Conservation (phyloP, 495 filamentous ascomycete species). For the Podospora pseudocomata region DNA sequence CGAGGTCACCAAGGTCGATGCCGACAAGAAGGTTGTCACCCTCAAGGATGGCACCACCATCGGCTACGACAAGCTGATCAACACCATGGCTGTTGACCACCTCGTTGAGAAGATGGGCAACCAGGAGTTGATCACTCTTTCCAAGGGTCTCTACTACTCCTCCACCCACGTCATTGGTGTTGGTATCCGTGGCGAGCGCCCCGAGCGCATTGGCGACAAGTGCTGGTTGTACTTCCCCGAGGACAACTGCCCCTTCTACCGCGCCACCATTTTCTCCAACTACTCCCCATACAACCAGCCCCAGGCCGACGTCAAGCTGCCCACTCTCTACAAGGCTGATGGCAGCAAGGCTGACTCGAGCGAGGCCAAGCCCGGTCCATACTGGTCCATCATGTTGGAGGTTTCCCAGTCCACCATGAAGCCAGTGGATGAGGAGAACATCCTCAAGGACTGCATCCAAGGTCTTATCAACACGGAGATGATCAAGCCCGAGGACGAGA, state of each 20-base stretch:
- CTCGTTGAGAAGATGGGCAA: conserved; percentile 86
- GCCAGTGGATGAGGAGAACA: conserved; percentile 75
- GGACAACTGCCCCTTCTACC: conserved; percentile 98
- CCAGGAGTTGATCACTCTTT: conserved; percentile 72
- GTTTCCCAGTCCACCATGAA: conserved; percentile 96
- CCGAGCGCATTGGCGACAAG: conserved; percentile 98
- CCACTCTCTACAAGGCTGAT: conserved; percentile 78
- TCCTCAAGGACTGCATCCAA: conserved; percentile 87
- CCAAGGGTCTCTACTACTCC: conserved; percentile 94
- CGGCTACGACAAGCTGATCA: conserved; percentile 86
- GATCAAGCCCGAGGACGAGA: conserved; percentile 85
- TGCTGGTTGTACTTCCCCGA: conserved; percentile 99
- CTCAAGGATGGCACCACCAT: conserved; percentile 86
- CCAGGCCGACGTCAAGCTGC: conserved; percentile 71
- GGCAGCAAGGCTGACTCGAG: conserved; percentile 70
- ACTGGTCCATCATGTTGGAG: conserved; percentile 99
- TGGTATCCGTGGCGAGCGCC: conserved; percentile 84
- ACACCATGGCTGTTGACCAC: conserved; percentile 93
- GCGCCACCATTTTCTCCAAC: conserved; percentile 99
- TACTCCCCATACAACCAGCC: conserved; percentile 99
- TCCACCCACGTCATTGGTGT: conserved; percentile 97
- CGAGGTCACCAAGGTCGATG: conserved; percentile 79
- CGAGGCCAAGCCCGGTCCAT: conserved; percentile 77
- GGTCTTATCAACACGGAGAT: conserved; percentile 97
- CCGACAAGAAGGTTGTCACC: conserved; percentile 74